A percentile compares a stretch with the other conserved stretches of the same genome.
phyloP scores from a whole-genome alignment of 2,329 filamentous ascomycete genomes.

The Sclerotinia glacialis region DNA sequence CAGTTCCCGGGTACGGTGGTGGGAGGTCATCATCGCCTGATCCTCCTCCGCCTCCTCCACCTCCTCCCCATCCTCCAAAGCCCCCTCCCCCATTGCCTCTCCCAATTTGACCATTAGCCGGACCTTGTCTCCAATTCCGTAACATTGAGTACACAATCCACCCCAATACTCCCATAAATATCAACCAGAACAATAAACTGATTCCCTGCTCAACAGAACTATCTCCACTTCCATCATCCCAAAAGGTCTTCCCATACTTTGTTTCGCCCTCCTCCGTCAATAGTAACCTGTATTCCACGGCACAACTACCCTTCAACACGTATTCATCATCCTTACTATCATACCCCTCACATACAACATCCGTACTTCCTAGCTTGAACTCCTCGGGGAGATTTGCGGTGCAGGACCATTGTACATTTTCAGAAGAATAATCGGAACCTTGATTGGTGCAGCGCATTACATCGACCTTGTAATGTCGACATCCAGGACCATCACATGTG shows the following conservation, averaged over 20 bases:
- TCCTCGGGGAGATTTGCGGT: constrained; percentile 59
- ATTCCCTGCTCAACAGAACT: constrained; percentile 21
- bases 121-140: constrained; percentile 22
- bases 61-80: constrained; percentile 45
- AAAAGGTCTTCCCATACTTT: constrained; percentile 51
- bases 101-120: constrained; percentile 37
- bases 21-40: constrained; percentile 36
- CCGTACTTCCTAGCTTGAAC: constrained; percentile 74
- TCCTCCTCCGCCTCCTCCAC: constrained; percentile 36
- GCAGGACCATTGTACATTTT: constrained; percentile 92
- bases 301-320: constrained; percentile 88
- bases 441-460: constrained; percentile 87
- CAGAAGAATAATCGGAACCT: constrained; percentile 71
- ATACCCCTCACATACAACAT: constrained; percentile 93
- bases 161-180: constrained; percentile 58
- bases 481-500: constrained; percentile 63
- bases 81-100: constrained; percentile 41
- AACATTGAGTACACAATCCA: constrained; percentile 63
- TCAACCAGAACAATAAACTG: constrained; percentile 53
- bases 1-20: constrained; percentile 37
- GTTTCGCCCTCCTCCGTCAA: constrained; percentile 75
- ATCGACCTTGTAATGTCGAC: constrained; percentile 61
- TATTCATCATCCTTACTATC: constrained; percentile 71
- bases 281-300: constrained; percentile 79
- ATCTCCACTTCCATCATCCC: constrained; percentile 18